These are phyloP conservation scores for Aspergillus versicolor DNA, from an alignment of 2,329 filamentous ascomycete genomes.

Conservation along the genomic window DNA sequence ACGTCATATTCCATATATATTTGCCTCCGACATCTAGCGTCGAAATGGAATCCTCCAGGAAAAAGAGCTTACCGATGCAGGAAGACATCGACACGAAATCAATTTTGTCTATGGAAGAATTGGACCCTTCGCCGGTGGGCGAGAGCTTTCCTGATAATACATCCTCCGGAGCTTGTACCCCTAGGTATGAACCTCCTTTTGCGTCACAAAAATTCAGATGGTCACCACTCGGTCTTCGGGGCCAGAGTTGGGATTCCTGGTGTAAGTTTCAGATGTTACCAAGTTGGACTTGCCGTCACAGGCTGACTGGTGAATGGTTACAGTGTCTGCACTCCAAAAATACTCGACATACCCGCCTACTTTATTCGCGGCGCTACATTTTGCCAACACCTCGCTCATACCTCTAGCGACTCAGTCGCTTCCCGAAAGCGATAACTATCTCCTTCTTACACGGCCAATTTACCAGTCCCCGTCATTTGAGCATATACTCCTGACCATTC, in stretches of 20 bases:
- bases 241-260: slow-evolving; percentile 74
- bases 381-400: slow-evolving; percentile 78
- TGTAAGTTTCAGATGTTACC: slow-evolving; percentile 49
- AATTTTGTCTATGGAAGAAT: slow-evolving; percentile 66
- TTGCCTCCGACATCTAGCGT: background rate
- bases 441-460: slow-evolving; percentile 86
- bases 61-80: slow-evolving; percentile 18
- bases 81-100: slow-evolving; percentile 44
- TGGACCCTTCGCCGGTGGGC: slow-evolving; percentile 81
- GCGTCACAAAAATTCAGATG: slow-evolving; percentile 16
- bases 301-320: background rate
- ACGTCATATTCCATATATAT: background rate
- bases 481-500: slow-evolving; percentile 73
- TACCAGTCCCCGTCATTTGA: slow-evolving; percentile 84
- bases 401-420: slow-evolving; percentile 73
- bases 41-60: slow-evolving; percentile 18
- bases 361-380: slow-evolving; percentile 72
- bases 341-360: slow-evolving; percentile 86
- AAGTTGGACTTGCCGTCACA: background rate
- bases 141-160: slow-evolving; percentile 49
- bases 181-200: slow-evolving; percentile 21
- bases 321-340: slow-evolving; percentile 75
- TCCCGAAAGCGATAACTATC: slow-evolving; percentile 74
- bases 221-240: slow-evolving; percentile 56
- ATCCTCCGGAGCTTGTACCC: slow-evolving; percentile 44